Base-by-base conservation (phyloP, 2,329 filamentous ascomycete species). In the Aspergillus piperis region DNA sequence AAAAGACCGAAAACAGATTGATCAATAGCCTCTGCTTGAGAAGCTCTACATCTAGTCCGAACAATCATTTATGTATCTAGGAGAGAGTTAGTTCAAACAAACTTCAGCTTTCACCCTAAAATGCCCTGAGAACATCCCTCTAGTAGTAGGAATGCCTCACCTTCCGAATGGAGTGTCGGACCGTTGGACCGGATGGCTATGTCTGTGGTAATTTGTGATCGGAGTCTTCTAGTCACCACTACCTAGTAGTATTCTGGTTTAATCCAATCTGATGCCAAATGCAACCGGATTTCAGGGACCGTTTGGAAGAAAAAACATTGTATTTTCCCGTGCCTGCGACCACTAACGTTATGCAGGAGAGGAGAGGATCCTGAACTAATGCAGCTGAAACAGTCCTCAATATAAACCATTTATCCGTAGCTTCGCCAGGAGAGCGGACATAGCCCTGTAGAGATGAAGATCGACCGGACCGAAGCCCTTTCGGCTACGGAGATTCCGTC, bases 401-500 rank as follows among this genome's bases (percentile, higher is more conserved):
- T 36, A 27, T 17, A 53, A 5, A 30, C 27, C 8, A 36, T 38
- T 17, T n/a, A 19, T 42, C 17, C 47, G 25, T 30, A 21, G 21
- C 3, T 27, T 49, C 25, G 25, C 30, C 7, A 49, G 8, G 4
- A 5, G n/a, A 17, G 8, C 23, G 13, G 13, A 27, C 13, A 15
- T 2, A 30, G 15, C 13, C 21, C 10, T 15, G 30, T 30, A 19
- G 17, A 56, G 49, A 66, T 66, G 62, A 61, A 19, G 62, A 64
- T 66, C 62, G 58, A 36, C 60, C 48, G 19, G 25, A 39, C 38
- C 36, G 42, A 54, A 44, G 11, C 62, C 62, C 13, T 57, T 64
- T 64, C 59, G 48, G 64, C 15, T 48, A 66, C 60, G 60, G 64
- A 61, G 54, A 15, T 27, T 58, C 58, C 60, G 55, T 62, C 48